Evolutionary conservation across 2,329 filamentous ascomycete genomes (phyloP), one percentile per base, ranked within the genome.

Genomic region (Ascocoryne sarcoides): DNA sequence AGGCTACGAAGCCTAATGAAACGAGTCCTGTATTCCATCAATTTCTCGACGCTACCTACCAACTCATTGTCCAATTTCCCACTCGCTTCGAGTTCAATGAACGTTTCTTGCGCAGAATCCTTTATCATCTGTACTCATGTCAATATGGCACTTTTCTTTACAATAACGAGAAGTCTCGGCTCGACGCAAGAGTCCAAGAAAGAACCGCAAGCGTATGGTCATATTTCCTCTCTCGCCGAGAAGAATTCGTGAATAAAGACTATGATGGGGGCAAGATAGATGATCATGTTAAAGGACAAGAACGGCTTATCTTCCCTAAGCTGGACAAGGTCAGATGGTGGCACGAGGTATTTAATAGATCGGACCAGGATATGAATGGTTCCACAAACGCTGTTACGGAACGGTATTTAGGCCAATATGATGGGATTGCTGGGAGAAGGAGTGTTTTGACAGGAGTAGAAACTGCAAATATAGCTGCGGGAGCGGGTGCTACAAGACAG

Each of bases 81-180:
- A 84, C 78, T 5, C 82, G 89, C 0, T 98, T 98, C 58, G 90
- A 98, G 60, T 98, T 88, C 64, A 96, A 94, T 52, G 92, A 96
- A 60, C 79, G 90, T 4, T 96, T 98, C 61, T 67, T 98, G 5
- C 76, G 87, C 18, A 79, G 92, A 15, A 68, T 98, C 3, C 70
- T 96, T 2, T 98, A 96, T 58, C 92, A 98, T 60, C 73, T 94
- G 1, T 90, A 96, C 59, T 90, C 90, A 0, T 95, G 89, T 51
- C 92, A 98, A 60, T 98, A 95, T 49, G 92, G 92, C 33, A 95
- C 90, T 0, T 98, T 98, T 60, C 70, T 98, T 4, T 95, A 85
- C 63, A 95, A 98, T 64, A 93, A 79, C 41, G 92, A 98, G 61
- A 92, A 88, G 56, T 84, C 95, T 55, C 80, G 92, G 3, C 67